Evolutionary conservation across 2,329 filamentous ascomycete genomes (phyloP), one percentile per base, ranked within the genome.

Genomic region (Cadophora luteo-olivacea): DNA sequence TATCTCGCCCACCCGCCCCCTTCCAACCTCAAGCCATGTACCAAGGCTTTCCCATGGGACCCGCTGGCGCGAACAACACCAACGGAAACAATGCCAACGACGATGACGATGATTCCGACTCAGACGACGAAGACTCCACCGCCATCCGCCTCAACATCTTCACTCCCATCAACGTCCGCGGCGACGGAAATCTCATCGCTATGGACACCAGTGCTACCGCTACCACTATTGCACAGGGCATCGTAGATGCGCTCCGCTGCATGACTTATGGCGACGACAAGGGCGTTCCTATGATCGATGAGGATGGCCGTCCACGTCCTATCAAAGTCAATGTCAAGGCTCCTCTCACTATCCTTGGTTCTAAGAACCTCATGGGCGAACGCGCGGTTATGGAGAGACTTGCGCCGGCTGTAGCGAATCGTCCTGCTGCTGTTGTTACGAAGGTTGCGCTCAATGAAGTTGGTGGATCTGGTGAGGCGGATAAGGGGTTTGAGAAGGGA

Each of bases 91-190:
- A n/a, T n/a, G n/a, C n/a, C 19, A 38, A 62, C 45, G 55, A 61
- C 24, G 36, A 61, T 36, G 66, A 52, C 14, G 68, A 72, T 19
- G 70, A 69, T 65, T 72, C 71, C 9, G 74, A 73, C 33, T 41
- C 38, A 41, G 66, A 70, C 19, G 72, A 74, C 29, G 63, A 70
- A 1, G 72, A 70, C 11, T 71, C 76, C 55, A 80, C 81, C 1
- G 77, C 83, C 60, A 81, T 87, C 68, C 79, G 76, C 61, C 76
- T 88, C 55, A 79, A 77, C 19, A 83, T 89, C 78, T 82, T 83
- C 72, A 81, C 83, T 19, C 80, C 83, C 0, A 75, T 87, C 73
- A 79, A 73, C 68, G 79, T 88, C 72, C 77, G 77, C 48, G 82
- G 82, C 69, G 80, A 80, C 76, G 79, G 82, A 76, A 89, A 88